Conservation (phyloP, 371 early-diverging fungal genomes). For the Haplosporangium sp. region DNA sequence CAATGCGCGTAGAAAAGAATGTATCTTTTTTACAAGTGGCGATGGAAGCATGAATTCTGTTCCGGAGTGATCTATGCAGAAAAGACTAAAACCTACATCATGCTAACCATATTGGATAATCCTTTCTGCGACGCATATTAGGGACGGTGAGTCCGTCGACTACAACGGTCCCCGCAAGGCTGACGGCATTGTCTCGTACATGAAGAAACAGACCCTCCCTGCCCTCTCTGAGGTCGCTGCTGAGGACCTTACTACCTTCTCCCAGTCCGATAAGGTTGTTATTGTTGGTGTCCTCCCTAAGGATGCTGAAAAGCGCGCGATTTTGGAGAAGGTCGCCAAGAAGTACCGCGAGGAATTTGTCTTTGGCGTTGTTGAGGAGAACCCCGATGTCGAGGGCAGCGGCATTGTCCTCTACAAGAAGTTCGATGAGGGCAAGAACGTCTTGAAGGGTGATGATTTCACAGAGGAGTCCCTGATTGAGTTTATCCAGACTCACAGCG, state of each 20-base stretch:
- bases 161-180: conserved; percentile 90
- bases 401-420: conserved; percentile 87
- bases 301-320: conserved; percentile 70
- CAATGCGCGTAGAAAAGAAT: background rate
- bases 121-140: conserved; percentile 3
- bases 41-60: too few relatives aligned
- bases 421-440: conserved; percentile 88
- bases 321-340: conserved; percentile 76
- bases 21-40: background rate
- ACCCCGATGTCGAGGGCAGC: conserved; percentile 67
- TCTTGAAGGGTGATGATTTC: conserved; percentile 68
- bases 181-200: conserved; percentile 85
- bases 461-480: conserved; percentile 62
- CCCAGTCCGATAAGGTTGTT: conserved; percentile 85
- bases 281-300: conserved; percentile 82
- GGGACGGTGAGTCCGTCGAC: conserved; percentile 72
- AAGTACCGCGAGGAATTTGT: conserved; percentile 82
- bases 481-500: conserved; percentile 80
- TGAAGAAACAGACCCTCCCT: conserved; percentile 90
- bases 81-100: background rate
- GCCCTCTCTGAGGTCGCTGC: conserved; percentile 75
- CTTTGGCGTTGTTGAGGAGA: conserved; percentile 80
- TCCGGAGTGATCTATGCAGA: background rate
- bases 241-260: conserved; percentile 78
- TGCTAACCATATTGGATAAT: background rate